phyloP scores from a whole-genome alignment of 768 basidiomycete species.

The Boletus tylopilopsis region DNA sequence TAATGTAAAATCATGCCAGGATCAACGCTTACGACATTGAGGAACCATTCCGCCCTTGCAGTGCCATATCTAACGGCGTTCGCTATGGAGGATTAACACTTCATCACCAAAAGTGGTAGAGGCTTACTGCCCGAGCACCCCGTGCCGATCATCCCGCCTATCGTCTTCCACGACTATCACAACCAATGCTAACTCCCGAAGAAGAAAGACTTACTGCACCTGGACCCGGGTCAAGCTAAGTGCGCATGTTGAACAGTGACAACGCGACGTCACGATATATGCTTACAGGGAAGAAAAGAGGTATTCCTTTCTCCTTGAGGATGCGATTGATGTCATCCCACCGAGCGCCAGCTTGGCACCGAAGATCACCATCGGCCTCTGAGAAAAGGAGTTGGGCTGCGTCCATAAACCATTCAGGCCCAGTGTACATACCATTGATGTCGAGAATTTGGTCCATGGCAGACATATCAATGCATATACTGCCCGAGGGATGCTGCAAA shows the following conservation, averaged over 20 bases:
- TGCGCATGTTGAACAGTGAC: background rate
- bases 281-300: slow-evolving; percentile 83
- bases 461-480: slow-evolving; percentile 65
- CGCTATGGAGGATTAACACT: slow-evolving; percentile 36
- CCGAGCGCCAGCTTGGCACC: slow-evolving; percentile 69
- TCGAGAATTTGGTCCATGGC: slow-evolving; percentile 64
- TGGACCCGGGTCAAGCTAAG: slow-evolving; percentile 67
- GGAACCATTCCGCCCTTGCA: slow-evolving; percentile 84
- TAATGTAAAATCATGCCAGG: background rate
- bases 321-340: slow-evolving; percentile 78
- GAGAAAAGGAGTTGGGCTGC: background rate
- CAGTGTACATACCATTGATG: slow-evolving; percentile 45
- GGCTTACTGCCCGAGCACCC: slow-evolving; percentile 79
- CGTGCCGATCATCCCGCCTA: slow-evolving; percentile 87
- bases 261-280: background rate
- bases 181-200: background rate
- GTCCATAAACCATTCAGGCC: background rate
- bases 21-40: slow-evolving; percentile 58
- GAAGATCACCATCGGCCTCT: slow-evolving; percentile 72
- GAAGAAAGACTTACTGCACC: slow-evolving; percentile 48
- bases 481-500: slow-evolving; percentile 42
- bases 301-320: slow-evolving; percentile 65
- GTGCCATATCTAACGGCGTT: slow-evolving; percentile 87
- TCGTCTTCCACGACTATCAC: slow-evolving; percentile 46
- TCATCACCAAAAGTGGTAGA: background rate